These are phyloP conservation scores for Adansonia gregorii DNA, from an alignment of 441 rosid species.

Conservation along the genomic window DNA sequence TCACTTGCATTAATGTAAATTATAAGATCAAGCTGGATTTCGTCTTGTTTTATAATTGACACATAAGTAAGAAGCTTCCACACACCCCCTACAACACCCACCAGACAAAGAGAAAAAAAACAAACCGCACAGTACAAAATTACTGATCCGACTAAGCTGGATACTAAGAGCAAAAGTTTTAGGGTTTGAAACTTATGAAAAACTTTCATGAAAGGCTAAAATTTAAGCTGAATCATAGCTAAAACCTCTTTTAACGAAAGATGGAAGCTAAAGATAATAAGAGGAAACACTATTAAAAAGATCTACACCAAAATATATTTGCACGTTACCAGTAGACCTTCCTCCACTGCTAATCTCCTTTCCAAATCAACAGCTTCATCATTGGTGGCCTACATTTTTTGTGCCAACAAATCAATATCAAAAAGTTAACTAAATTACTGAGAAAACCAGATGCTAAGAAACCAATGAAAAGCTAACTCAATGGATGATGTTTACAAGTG, in stretches of 20 bases:
- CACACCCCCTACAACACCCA: too few relatives aligned
- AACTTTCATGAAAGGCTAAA: background rate
- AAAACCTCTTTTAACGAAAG: background rate
- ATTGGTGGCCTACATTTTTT: conserved; percentile 63
- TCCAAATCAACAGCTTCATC: conserved; percentile 91
- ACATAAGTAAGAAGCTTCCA: background rate
- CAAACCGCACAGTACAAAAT: too few relatives aligned
- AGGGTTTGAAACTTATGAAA: background rate
- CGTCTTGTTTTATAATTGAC: background rate
- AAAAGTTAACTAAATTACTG: background rate
- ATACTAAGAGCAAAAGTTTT: background rate
- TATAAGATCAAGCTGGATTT: background rate
- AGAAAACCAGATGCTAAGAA: background rate
- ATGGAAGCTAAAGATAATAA: background rate
- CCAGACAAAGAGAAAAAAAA: too few relatives aligned
- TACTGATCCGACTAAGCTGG: too few relatives aligned
- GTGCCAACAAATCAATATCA: conserved; percentile 9
- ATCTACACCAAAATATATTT: conserved; percentile 24
- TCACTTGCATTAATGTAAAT: background rate
- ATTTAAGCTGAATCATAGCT: background rate
- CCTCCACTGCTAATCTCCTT: conserved; percentile 85
- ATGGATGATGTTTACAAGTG: background rate
- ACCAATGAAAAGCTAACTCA: background rate
- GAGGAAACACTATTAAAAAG: background rate
- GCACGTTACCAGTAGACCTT: conserved; percentile 83